Percentiles rank a stretch among this genome's conserved stretches.
These are phyloP conservation scores for Nemania sp. DNA, from an alignment of 2,329 filamentous ascomycete genomes.

Conservation along the genomic window DNA sequence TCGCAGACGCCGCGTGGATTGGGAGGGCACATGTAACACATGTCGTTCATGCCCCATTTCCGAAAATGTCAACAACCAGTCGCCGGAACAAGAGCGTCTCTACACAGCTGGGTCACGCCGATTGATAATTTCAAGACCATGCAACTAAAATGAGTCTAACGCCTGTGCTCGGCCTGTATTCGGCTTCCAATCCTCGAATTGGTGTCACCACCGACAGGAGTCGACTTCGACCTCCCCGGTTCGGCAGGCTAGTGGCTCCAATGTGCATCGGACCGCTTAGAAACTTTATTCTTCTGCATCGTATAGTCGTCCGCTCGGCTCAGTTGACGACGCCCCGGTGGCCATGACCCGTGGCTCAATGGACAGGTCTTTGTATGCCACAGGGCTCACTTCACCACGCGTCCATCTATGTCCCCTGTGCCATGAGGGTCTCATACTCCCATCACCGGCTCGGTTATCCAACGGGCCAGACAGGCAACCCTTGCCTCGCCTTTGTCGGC, in stretches of 20 bases:
- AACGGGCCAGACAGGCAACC: conserved; percentile 15
- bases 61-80: conserved; percentile 5
- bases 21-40: conserved; percentile 10
- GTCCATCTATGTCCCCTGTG: conserved; percentile 30
- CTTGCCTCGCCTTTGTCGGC: conserved; percentile 15
- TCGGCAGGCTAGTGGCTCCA: conserved; percentile 21
- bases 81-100: not conserved
- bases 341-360: conserved; percentile 16
- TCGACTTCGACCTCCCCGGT: conserved; percentile 28
- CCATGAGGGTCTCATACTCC: conserved; percentile 37
- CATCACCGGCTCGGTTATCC: conserved; percentile 12
- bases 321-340: conserved; percentile 27
- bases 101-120: conserved; percentile 7
- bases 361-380: conserved; percentile 23
- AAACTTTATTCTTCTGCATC: conserved; percentile 2
- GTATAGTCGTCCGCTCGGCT: conserved; percentile 22
- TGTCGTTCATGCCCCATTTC: not conserved
- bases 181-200: conserved; percentile 2
- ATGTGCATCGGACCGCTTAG: conserved; percentile 4
- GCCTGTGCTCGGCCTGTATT: not conserved
- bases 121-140: conserved; percentile 4
- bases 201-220: conserved; percentile 21
- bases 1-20: conserved; percentile 16
- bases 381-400: conserved; percentile 26
- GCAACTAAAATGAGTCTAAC: not conserved